Evolutionary conservation across 805 yeast genomes (phyloP).

Genomic region (Wickerhamiella alocasiicola): DNA sequence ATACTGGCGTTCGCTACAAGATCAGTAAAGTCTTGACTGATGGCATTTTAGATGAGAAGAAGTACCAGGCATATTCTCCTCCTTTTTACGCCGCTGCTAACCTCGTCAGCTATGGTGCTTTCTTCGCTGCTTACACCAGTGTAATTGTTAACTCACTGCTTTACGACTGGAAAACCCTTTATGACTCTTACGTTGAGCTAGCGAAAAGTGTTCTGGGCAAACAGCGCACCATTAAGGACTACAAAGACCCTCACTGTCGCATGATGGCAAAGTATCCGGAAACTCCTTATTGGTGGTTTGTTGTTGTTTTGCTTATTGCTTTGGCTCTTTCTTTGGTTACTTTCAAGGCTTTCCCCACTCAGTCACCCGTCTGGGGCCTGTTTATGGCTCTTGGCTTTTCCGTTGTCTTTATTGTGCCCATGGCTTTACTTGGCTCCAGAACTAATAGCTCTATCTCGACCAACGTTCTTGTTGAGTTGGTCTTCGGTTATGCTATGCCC

Average conservation of each 20-base stretch:
- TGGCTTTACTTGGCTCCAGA: constrained; percentile 48
- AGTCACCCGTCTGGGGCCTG: constrained; percentile 36
- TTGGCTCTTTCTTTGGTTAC: constrained; percentile 1
- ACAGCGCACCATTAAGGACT: constrained; percentile 14
- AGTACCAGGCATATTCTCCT: constrained; percentile 40
- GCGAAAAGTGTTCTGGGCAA: constrained; percentile 6
- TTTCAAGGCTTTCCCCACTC: constrained; percentile 2
- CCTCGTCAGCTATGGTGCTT: constrained; percentile 39
- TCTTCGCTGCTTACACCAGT: constrained; percentile 39
- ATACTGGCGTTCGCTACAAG: constrained; percentile 36
- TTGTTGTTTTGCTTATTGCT: constrained; percentile 27
- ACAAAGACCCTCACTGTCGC: constrained; percentile 32
- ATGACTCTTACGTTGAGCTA: constrained; percentile 21
- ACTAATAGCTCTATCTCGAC: constrained; percentile 47
- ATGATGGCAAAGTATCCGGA: constrained; percentile 39
- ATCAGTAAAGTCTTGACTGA: constrained; percentile 34
- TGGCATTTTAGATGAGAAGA: constrained; percentile 32
- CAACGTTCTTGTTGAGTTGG: constrained; percentile 49
- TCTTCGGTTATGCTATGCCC: constrained; percentile 55
- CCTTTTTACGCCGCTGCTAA: constrained; percentile 48
- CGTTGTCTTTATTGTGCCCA: constrained; percentile 45
- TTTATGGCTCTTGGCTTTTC: constrained; percentile 45
- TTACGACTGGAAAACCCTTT: constrained; percentile 33
- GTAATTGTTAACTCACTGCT: constrained; percentile 36
- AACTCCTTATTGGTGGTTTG: constrained; percentile 43